Evolutionary conservation across 768 basidiomycete genomes (phyloP).

Genomic region (Hortiboletus campestris): DNA sequence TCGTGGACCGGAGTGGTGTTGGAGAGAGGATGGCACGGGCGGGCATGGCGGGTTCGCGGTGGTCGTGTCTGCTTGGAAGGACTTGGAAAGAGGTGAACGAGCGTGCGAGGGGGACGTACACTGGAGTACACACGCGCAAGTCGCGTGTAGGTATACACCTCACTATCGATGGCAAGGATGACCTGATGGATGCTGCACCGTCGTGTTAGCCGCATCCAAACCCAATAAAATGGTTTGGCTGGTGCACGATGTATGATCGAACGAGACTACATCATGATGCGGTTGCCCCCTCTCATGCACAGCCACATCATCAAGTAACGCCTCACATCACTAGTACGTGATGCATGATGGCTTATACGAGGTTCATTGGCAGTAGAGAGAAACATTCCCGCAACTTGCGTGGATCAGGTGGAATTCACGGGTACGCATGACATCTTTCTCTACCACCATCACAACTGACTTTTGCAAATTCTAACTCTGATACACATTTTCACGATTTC

Average conservation of each 20-base stretch:
- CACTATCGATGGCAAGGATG: no score
- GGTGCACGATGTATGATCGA: no score
- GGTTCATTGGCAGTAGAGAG: not conserved
- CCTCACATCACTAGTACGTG: not conserved
- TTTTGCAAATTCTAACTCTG: not conserved
- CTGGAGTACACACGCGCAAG: no score
- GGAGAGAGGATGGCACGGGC: not conserved
- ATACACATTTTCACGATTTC: not conserved
- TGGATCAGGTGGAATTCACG: not conserved
- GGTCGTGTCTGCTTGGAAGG: not conserved
- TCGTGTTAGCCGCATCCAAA: no score
- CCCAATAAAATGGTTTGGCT: no score
- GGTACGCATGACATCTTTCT: not conserved
- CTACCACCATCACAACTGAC: not conserved
- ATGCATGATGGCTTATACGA: conserved; percentile 13
- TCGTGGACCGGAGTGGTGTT: not conserved
- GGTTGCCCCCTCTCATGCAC: no score
- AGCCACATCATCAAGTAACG: no score
- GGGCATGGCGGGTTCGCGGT: not conserved
- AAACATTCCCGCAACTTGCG: not conserved
- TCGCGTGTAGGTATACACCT: no score
- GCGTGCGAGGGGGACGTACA: not conserved
- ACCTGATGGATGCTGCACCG: no score
- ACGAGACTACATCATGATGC: no score
- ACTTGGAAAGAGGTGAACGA: conserved; percentile 12